Conservation (phyloP, 345 rosid genomes). For the Citrus hindsii region DNA sequence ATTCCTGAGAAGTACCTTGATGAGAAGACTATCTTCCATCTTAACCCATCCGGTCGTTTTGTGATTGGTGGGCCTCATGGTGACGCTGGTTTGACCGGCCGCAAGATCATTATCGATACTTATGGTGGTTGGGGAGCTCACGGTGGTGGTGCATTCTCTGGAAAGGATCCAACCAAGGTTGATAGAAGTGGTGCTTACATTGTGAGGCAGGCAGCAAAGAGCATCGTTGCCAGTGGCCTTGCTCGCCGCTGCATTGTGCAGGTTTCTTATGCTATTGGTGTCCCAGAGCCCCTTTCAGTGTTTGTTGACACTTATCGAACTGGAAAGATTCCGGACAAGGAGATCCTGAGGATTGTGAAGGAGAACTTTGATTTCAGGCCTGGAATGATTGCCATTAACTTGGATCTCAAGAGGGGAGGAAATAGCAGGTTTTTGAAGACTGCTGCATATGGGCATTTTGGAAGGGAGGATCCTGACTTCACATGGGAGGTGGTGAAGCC, state of each 20-base stretch:
- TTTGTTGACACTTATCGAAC: constrained; percentile 40
- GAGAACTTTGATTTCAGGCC: constrained; percentile 49
- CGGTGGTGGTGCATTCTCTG: constrained; percentile 46
- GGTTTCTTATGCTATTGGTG: constrained; percentile 52
- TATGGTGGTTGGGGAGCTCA: constrained; percentile 48
- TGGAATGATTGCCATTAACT: constrained; percentile 38
- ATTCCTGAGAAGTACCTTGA: constrained; percentile 40
- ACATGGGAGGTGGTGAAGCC: constrained; percentile 53
- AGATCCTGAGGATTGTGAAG: constrained; percentile 42
- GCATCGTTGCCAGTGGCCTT: constrained; percentile 38
- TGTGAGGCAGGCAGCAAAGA: constrained; percentile 45
- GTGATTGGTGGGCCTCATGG: constrained; percentile 48
- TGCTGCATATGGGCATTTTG: constrained; percentile 45
- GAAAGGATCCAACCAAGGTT: constrained; percentile 43
- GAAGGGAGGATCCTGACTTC: constrained; percentile 44
- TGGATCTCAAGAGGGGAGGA: constrained; percentile 45
- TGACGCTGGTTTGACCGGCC: constrained; percentile 45
- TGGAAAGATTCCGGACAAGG: constrained; percentile 41
- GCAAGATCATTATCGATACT: constrained; percentile 44
- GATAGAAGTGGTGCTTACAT: constrained; percentile 48
- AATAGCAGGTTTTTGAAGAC: constrained; percentile 42
- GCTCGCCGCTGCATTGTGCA: constrained; percentile 44
- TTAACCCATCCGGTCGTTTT: constrained; percentile 40
- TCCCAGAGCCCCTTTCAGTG: constrained; percentile 40
- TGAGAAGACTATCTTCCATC: constrained; percentile 53